phyloP scores from a whole-genome alignment of 2,329 filamentous ascomycete genomes.

The Colletotrichum sublineola region DNA sequence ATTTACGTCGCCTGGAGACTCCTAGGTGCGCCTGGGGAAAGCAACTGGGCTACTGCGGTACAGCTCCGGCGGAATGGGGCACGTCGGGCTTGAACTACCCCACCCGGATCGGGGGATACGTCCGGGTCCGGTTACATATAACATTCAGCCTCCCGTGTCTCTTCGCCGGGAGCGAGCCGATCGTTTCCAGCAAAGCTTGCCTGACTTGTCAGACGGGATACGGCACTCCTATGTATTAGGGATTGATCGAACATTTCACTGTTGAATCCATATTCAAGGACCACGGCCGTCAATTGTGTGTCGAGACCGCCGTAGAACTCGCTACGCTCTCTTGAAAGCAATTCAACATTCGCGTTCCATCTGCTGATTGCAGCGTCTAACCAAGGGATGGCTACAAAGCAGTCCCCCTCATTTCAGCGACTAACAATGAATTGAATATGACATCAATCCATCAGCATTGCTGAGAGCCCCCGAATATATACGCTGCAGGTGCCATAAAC shows the following conservation, averaged over 20 bases:
- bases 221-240: background rate
- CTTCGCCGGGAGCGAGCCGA: background rate
- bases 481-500: background rate
- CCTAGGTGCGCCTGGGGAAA: background rate
- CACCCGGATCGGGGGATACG: background rate
- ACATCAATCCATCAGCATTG: background rate
- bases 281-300: background rate
- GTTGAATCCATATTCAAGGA: background rate
- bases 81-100: background rate
- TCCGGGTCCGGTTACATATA: background rate
- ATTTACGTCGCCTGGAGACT: background rate
- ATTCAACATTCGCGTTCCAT: too few relatives aligned
- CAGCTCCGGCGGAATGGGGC: background rate
- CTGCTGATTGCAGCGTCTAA: background rate
- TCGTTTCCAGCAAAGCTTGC: background rate
- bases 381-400: background rate
- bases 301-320: background rate
- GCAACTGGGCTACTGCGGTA: background rate
- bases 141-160: background rate
- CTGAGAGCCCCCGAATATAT: background rate
- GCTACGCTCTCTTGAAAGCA: background rate
- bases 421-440: background rate
- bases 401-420: too few relatives aligned
- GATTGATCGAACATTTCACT: background rate
- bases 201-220: too few relatives aligned